Percentiles rank a stretch among this genome's conserved stretches.
Evolutionary conservation across 2,329 filamentous ascomycete genomes (phyloP).

Genomic region (Exophiala sp.): DNA sequence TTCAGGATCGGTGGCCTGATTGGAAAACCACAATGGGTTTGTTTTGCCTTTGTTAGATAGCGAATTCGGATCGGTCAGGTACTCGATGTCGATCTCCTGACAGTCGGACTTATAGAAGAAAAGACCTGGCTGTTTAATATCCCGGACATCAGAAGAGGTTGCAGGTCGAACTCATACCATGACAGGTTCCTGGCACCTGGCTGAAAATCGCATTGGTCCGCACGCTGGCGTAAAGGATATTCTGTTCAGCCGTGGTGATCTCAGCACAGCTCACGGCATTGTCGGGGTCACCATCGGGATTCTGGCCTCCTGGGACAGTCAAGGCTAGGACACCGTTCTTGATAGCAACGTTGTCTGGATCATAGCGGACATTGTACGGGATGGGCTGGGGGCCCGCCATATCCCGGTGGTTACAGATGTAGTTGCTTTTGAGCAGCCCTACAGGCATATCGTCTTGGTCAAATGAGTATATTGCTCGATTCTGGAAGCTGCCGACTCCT

Average conservation of each 20-base stretch:
- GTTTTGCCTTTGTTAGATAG: slow-evolving; percentile 18
- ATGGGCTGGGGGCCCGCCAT: neutral
- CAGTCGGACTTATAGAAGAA: slow-evolving; percentile 27
- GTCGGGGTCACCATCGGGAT: slow-evolving; percentile 5
- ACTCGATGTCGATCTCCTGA: slow-evolving; percentile 28
- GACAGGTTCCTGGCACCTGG: slow-evolving; percentile 24
- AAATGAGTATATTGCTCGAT: slow-evolving; percentile 24
- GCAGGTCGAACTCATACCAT: slow-evolving; percentile 15
- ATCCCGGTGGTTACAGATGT: slow-evolving; percentile 4
- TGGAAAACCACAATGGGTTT: slow-evolving; percentile 24
- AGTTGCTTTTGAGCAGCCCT: slow-evolving; percentile 22
- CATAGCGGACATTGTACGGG: slow-evolving; percentile 21
- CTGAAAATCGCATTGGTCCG: slow-evolving; percentile 26
- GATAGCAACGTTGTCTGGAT: slow-evolving; percentile 22
- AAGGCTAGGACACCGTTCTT: slow-evolving; percentile 19
- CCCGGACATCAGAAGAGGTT: neutral
- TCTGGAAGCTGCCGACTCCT: slow-evolving; percentile 19
- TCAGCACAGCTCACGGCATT: slow-evolving; percentile 22
- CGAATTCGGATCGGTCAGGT: slow-evolving; percentile 25
- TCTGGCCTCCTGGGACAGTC: slow-evolving; percentile 22
- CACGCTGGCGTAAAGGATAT: slow-evolving; percentile 27
- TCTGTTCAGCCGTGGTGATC: slow-evolving; percentile 18
- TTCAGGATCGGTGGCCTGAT: slow-evolving; percentile 22
- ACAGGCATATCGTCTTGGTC: slow-evolving; percentile 13
- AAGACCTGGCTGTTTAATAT: slow-evolving; percentile 8